Base-by-base conservation (phyloP, 495 filamentous ascomycete species). In the Penicillium crystallinum region DNA sequence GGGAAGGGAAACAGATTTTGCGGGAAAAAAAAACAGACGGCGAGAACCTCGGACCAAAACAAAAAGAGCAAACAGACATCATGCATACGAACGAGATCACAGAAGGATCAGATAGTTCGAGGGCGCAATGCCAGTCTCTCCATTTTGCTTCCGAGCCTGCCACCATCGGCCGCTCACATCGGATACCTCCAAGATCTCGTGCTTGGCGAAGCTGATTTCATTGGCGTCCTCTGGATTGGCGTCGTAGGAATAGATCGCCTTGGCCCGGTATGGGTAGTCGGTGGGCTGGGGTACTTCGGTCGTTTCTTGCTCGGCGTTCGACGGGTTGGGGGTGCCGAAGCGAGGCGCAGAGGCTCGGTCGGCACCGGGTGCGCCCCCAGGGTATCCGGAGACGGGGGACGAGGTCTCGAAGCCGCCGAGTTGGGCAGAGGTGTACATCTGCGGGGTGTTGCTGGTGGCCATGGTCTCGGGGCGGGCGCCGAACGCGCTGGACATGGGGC, bases 111-210 rank as follows among this genome's bases (percentile, higher is more conserved):
- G 78, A 67, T 98, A 98, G 74, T 98, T 98, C 56, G 90, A 96
- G 17, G 93, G 93, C 46, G 93, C 93, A 69, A 97, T 96, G 59
- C 93, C 93, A 44, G 93, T 97, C 59, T 97, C 91, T 64, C 93
- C 93, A 56, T 71, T 96, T 66, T 90, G 81, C 74, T 97, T 97
- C 74, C 89, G 83, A 55, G 93, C 93, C 74, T 98, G 93, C 93
- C 93, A 98, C 93, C 93, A 98, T 71, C 93, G 73, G 25, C 93
- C 93, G 62, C 90, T 96, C 49, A 98, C 95, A 61, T 98, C 93
- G 38, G 89, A 95, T 49, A 98, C 92, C 67, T 98, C 92, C 37
- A 98, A 77, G 49, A 97, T 89, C 70, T 98, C 93, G 59, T 97
- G 89, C 72, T 97, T 97, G 40, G 83, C 78, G 78, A 98, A 98